Percentiles rank a stretch among this genome's conserved stretches.
phyloP scores from a whole-genome alignment of 83 land plant species.

The Picea abies region DNA sequence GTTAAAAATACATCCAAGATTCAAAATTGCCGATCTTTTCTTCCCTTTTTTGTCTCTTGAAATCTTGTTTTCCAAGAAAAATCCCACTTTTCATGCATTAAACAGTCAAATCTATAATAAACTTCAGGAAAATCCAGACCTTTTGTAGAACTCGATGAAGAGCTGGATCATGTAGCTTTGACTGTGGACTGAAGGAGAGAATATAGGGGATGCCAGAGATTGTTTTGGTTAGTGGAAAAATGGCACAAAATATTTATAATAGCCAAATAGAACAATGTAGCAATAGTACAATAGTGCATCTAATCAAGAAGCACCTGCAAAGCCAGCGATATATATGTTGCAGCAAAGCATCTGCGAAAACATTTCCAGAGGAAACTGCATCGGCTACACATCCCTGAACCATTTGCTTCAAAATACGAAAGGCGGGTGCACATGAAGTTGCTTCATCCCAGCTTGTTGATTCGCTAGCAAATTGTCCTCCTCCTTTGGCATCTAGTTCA shows the following conservation, averaged over 20 bases:
- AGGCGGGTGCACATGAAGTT: slow-evolving; percentile 83
- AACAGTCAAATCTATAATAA: background rate
- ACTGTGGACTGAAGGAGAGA: slow-evolving; percentile 74
- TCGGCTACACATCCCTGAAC: slow-evolving; percentile 90
- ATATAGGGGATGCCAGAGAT: slow-evolving; percentile 2
- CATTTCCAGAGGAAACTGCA: slow-evolving; percentile 90
- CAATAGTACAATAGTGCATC: background rate
- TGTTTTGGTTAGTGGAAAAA: background rate
- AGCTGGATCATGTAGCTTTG: slow-evolving; percentile 98
- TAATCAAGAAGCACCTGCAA: slow-evolving; percentile 69
- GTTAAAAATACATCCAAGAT: background rate
- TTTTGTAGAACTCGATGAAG: slow-evolving; percentile 94
- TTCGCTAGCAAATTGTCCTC: slow-evolving; percentile 22
- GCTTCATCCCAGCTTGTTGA: slow-evolving; percentile 73
- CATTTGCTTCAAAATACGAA: slow-evolving; percentile 90
- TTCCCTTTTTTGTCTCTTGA: background rate
- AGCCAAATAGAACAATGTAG: background rate
- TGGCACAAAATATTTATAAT: background rate
- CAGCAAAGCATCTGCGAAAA: slow-evolving; percentile 90
- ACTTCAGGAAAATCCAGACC: slow-evolving; percentile 36
- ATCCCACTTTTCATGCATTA: background rate
- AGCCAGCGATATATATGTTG: slow-evolving; percentile 97
- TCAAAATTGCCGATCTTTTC: background rate
- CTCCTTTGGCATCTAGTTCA: slow-evolving; percentile 55
- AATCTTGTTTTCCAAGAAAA: background rate